Conservation (phyloP, 1,284 basidiomycete species). For the Tausonia pullulans region DNA sequence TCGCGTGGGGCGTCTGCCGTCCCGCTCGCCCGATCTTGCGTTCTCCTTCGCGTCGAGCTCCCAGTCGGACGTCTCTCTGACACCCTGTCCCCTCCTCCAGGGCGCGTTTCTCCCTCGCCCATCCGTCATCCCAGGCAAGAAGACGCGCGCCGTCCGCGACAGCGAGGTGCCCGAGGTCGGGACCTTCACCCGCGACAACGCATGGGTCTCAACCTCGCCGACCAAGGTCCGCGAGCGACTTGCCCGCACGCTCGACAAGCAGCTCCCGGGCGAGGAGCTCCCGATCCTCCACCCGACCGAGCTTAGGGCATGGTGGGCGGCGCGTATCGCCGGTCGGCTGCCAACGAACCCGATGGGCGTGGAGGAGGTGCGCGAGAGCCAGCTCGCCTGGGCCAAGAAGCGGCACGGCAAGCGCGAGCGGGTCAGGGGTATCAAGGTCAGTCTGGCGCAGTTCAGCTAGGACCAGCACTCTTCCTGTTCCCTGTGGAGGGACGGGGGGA, state of each 20-base stretch:
- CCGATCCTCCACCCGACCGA: conserved; percentile 2
- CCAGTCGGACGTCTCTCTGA: not conserved
- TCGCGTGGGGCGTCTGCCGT: too few relatives aligned
- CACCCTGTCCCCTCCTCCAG: not conserved
- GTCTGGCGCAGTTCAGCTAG: not conserved
- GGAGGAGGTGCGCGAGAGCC: conserved; percentile 9
- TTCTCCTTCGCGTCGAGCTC: not conserved
- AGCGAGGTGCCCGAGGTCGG: not conserved
- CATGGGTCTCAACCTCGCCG: conserved; percentile 1
- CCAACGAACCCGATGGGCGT: conserved; percentile 2
- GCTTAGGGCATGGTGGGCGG: conserved; percentile 11
- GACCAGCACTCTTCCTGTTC: not conserved
- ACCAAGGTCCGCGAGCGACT: conserved; percentile 2
- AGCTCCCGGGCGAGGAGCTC: conserved; percentile 9
- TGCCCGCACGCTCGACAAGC: conserved; percentile 9
- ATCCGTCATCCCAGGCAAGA: conserved; percentile 1
- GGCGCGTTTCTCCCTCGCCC: not conserved
- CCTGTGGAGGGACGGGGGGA: too few relatives aligned
- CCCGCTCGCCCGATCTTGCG: not conserved
- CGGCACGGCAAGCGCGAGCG: not conserved
- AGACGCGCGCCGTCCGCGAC: conserved; percentile 1
- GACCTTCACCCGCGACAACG: conserved; percentile 10
- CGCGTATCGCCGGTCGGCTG: not conserved
- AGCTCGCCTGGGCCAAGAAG: not conserved
- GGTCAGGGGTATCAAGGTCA: conserved; percentile 3